phyloP scores from a whole-genome alignment of 2,329 filamentous ascomycete genomes.

The Parafenestella ontariensis region DNA sequence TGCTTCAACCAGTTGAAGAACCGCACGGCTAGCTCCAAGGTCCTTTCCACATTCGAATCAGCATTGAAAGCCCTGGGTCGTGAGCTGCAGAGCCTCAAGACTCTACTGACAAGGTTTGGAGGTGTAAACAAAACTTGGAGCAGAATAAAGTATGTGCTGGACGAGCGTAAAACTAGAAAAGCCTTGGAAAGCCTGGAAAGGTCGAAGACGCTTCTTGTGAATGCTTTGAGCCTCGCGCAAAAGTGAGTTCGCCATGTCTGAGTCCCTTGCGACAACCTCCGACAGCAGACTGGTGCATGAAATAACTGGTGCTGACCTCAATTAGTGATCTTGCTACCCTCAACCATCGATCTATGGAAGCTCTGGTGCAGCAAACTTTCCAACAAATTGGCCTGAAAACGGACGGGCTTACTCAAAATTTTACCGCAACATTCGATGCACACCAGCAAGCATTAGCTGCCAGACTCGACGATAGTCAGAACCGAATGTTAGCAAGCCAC shows the following conservation, averaged over 20 bases:
- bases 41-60: neutral
- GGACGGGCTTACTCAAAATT: neutral
- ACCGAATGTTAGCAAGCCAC: too few species aligned
- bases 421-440: neutral
- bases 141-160: conserved; percentile 4
- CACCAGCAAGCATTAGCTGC: too few species aligned
- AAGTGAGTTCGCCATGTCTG: neutral
- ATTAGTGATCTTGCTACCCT: neutral
- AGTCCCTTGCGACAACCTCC: too few species aligned
- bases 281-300: neutral
- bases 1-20: neutral
- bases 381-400: neutral
- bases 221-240: neutral
- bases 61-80: neutral
- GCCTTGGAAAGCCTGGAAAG: neutral
- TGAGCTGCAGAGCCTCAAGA: neutral
- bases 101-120: neutral
- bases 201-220: neutral
- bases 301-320: too few species aligned
- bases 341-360: neutral
- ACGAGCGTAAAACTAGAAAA: neutral
- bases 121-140: neutral
- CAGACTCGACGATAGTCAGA: too few species aligned
- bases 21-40: neutral
- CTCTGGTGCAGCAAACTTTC: neutral